Evolutionary conservation across 805 yeast genomes (phyloP).

Genomic region (Candida takata): DNA sequence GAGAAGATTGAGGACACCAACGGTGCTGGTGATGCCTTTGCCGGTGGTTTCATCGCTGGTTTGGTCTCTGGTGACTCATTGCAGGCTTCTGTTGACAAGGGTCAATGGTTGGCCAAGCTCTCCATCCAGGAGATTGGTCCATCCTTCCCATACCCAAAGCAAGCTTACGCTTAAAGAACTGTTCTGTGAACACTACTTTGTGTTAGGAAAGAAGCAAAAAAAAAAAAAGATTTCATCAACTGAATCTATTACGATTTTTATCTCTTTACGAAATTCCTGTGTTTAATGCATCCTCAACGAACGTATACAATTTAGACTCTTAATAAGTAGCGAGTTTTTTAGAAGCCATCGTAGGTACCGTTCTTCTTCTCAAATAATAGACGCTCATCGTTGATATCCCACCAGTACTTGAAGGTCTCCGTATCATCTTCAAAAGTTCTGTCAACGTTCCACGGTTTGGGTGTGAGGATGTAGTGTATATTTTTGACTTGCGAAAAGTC

Average conservation of each 20-base stretch:
- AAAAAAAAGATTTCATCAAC: constrained; percentile 8
- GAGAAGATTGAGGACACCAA: constrained; percentile 81
- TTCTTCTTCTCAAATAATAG: constrained; percentile 9
- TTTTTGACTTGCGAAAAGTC: constrained; percentile 47
- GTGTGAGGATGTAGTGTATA: constrained; percentile 49
- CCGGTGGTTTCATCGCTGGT: constrained; percentile 92
- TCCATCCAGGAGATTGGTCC: constrained; percentile 95
- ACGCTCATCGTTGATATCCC: constrained; percentile 36
- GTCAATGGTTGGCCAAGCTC: constrained; percentile 94
- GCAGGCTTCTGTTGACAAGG: constrained; percentile 61
- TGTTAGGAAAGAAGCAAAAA: too few relatives aligned
- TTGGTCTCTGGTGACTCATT: constrained; percentile 66
- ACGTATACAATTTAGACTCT: background rate
- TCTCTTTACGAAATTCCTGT: background rate
- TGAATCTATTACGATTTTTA: constrained; percentile 3
- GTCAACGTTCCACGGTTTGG: constrained; percentile 54
- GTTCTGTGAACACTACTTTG: too few relatives aligned
- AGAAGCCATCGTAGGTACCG: constrained; percentile 9
- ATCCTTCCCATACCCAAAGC: constrained; percentile 58
- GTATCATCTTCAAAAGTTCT: constrained; percentile 32
- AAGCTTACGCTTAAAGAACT: constrained; percentile 10
- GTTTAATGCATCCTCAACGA: constrained; percentile 3
- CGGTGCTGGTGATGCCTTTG: constrained; percentile 99
- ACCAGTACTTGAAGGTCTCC: constrained; percentile 45
- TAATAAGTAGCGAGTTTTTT: too few relatives aligned